These are phyloP conservation scores for Stagonosporopsis vannaccii DNA, from an alignment of 2,329 filamentous ascomycete species.

Conservation along the genomic window DNA sequence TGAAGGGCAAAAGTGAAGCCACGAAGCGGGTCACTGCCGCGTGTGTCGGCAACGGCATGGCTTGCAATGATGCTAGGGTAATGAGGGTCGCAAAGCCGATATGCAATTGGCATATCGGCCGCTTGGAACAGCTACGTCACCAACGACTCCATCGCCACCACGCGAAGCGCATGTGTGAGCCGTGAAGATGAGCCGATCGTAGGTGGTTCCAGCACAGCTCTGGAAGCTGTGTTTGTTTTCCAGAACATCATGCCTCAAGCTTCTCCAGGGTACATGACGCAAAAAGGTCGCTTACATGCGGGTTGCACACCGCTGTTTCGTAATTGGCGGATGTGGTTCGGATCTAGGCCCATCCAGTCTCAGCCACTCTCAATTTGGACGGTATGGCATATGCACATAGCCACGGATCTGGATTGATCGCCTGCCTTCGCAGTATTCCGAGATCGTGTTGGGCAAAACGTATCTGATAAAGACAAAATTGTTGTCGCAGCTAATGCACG, in stretches of 20 bases:
- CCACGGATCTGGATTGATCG: not conserved
- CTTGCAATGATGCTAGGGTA: not conserved
- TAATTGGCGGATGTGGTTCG: constrained; percentile 1
- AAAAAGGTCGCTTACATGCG: not conserved
- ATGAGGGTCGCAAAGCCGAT: constrained; percentile 1
- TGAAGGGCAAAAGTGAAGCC: constrained; percentile 38
- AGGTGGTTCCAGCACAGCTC: not conserved
- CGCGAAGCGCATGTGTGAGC: too few species aligned
- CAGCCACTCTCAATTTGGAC: constrained; percentile 4
- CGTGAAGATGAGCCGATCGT: not conserved
- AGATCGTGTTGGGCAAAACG: constrained; percentile 2
- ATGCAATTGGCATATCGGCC: constrained; percentile 14
- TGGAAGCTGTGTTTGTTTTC: not conserved
- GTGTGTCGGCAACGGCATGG: constrained; percentile 38
- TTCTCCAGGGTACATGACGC: not conserved
- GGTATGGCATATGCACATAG: not conserved
- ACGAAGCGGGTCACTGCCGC: constrained; percentile 38
- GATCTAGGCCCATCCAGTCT: not conserved
- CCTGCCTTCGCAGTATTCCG: not conserved
- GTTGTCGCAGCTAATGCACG: constrained; percentile 16
- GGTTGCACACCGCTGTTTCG: not conserved
- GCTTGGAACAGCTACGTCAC: constrained; percentile 32
- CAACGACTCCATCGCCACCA: not conserved
- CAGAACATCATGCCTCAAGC: not conserved
- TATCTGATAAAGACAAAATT: not conserved